Base-by-base conservation (phyloP, 805 yeast species). In the Starmerella stigmatis region DNA sequence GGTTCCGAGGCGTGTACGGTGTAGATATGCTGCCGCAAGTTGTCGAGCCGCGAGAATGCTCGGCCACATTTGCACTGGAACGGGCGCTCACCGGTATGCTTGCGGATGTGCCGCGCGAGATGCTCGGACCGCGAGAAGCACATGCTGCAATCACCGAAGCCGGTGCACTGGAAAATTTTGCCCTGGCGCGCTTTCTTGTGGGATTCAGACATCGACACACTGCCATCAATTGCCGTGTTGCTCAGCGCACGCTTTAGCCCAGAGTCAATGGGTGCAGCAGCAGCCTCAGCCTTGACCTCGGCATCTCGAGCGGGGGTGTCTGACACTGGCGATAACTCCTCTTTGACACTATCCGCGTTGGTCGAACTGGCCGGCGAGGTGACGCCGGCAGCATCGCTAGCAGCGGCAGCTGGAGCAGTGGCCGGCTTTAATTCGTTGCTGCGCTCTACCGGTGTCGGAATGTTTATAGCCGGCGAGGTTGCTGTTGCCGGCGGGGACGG, bases 41-140 rank as follows among this genome's bases (percentile, higher is more conserved):
- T 88, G 63, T 88, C 96, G 48, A 88, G 66, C 38, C 96, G 71
- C 15, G 86, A 78, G 60, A 86, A 86, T 59, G 76, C 73, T 58
- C 86, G 78, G 27, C 78, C 69, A 61, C 81, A 81, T 40, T 80
- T 81, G 62, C 96, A 86, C 44, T 82, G 77, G 61, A 86, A 86
- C 2, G 96, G 96, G 46, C 94, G 70, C 62, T 86, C 96, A 34
- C 96, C 96, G 0, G 96, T 88, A 61, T 86, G 96, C 57, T 86
- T 88, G 47, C 96, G 68, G 44, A 88, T 81, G 65, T 86, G 96
- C 48, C 96, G 71, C 1, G 95, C 94, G 54, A 86, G 71, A 64
- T 88, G 96, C 61, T 88, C 96, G 8, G 92, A 80, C 41, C 96
- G 70, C 2, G 94, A 83, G 63, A 86, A 86, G 6, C 88, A 74